Evolutionary conservation across 176 grass and related monocot genomes (phyloP), one percentile per base, ranked within the genome.

Genomic region (Oryza meridionalis): DNA sequence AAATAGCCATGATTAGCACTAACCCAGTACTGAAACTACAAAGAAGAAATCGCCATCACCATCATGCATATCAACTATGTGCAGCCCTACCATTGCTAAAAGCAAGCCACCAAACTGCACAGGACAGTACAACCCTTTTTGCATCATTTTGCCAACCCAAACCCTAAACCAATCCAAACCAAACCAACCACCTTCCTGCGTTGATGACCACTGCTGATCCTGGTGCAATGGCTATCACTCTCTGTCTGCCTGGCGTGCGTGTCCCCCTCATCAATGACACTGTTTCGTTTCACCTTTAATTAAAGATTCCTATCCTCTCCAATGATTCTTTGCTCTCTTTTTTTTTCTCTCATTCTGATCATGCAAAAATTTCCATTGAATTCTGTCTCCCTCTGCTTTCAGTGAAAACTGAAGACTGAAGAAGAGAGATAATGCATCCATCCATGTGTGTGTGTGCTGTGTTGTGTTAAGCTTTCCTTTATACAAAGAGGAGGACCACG

Each of bases 401-500:
- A 62, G n/a, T 40, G 7, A 40, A 40, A 40, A 40, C 38, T 40
- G 38, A 40, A 40, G 1, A 40, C 38, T 40, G 38, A 40, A 62
- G 21, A 24, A 22, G 58, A 62, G 58, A 62, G 2, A 62, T 27
- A 27, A 27, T 62, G 58, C 2, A 62, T 24, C 21, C 58, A 24
- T 24, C n/a, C 58, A 62, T 62, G 58, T 62, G 53, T 19, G 17
- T 19, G 21, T 59, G 55, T 24, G 58, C 19, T 62, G 58, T 62
- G n/a, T 6, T 24, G 58, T 62, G 7, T 24, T 24, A 7, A 7
- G 58, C 58, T 90, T 32, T 63, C 75, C 69, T 82, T 62, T 25
- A 62, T 25, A 62, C 75, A 69, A 86, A 51, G 61, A 51, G 84
- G 88, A 79, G 84, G 88, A 79, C 84, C 88, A 90, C 88, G 2